Base-by-base conservation (phyloP, 139 green algal species). In the Chlorella sp. region DNA sequence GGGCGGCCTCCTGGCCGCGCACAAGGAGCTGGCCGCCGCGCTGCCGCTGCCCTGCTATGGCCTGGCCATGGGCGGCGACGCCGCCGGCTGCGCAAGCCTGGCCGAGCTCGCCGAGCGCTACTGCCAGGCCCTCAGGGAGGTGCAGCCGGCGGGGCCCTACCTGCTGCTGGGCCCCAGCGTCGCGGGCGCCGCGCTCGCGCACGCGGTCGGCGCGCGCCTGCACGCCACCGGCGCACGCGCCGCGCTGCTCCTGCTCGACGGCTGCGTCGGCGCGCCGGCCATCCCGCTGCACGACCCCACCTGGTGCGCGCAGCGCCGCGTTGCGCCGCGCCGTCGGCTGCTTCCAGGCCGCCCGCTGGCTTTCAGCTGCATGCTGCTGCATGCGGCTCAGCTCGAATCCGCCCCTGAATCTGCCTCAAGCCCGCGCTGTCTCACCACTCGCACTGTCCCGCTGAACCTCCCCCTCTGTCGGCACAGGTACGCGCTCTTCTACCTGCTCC, bases 191-290 rank as follows among this genome's bases (percentile, higher is more conserved):
- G 51, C 85, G 31, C 45, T 86, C n/a, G 90, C 90, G 12, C 83
- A 85, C 19, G 81, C 79, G 0, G 72, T 82, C 3, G 89, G 85
- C 0, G 71, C 56, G 14, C 59, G 66, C 45, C 65, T 94, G 50
- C 62, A 77, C 46, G 60, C 71, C 8, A 40, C 62, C 31, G 76
- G 82, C 14, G 56, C 69, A 25, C 33, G 45, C 11, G 86, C 83
- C 29, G 80, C 79, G 61, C 77, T 95, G 31, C 27, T 95, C 12
- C 66, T 95, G 62, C 45, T 92, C 42, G 90, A 94, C 55, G 89
- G 90, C 11, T 80, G 86, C 55, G 50, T 84, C 25, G 70, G 77
- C 43, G 36, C 56, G 33, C 82, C 82, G 19, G 48, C 33, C 15
- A 38, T 87, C 4, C 67, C 74, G 3, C 58, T 87, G 42, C 82